Base-by-base conservation (phyloP, 805 yeast species). In the Wickerhamomyces chambardii region DNA sequence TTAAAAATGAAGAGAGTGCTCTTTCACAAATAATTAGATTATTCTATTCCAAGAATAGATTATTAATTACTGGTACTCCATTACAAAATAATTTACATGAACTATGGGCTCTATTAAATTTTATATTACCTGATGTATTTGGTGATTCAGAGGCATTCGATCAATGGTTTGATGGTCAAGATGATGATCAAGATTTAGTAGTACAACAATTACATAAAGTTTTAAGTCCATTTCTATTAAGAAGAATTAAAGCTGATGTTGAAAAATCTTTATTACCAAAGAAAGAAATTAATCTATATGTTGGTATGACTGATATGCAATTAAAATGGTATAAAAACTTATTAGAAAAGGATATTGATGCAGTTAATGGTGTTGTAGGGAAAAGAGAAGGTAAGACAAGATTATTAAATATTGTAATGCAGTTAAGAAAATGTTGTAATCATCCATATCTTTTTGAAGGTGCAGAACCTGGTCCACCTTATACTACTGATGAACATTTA, bases 381-480 rank as follows among this genome's bases (percentile, higher is more conserved):
- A 87, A 86, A 57, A 70, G 95, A 38, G 97, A 90, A 55, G 87
- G 90, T 6, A 90, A 90, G 52, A 87, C 97, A 1, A 69, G 97
- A 37, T 64, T 92, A 42, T 67, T 90, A 38, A 90, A 90, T 53
- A 90, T 90, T 48, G 97, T 90, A 12, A 90, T 90, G 97, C 97
- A 90, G 59, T 66, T 90, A 44, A 71, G 97, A 50, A 90, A 90
- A 57, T 90, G 97, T 57, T 90, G 97, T 56, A 90, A 92, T 55
- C 98, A 92, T 59, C 97, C 97, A 0, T 90, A 92, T 57, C 63
- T 90, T 36, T 92, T 92, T 51, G 97, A 90, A 55, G 97, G 98
- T n/a, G 98, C 97, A 2, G 97, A 89, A 58, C 97, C 97, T 0
- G 97, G 97, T 9, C 97, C 97, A 1, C 97, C 97, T 1, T 90